Evolutionary conservation across 2,329 filamentous ascomycete species (phyloP).

Genomic region (Nothopassalora personata): DNA sequence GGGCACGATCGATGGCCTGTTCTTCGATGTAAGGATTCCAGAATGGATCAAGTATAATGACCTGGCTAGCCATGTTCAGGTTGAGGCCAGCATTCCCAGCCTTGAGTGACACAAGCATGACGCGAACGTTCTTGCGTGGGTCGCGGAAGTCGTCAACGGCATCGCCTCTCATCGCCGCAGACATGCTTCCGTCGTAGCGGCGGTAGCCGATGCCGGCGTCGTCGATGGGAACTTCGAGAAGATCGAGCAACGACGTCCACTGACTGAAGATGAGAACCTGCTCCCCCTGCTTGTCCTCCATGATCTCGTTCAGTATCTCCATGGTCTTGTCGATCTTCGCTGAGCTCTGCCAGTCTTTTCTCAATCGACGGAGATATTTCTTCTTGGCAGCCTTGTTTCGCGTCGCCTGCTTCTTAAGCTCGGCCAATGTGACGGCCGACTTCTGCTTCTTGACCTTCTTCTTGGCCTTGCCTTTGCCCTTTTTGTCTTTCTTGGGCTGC

Average conservation of each 20-base stretch:
- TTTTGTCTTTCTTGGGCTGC: conserved; percentile 3
- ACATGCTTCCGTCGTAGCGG: conserved; percentile 76
- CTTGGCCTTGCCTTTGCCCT: conserved; percentile 34
- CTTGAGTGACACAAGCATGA: conserved; percentile 74
- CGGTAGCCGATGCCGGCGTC: conserved; percentile 54
- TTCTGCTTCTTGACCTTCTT: conserved; percentile 32
- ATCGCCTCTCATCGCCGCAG: conserved; percentile 57
- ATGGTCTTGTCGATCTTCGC: conserved; percentile 68
- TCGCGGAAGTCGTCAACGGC: conserved; percentile 65
- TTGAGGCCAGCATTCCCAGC: conserved; percentile 84
- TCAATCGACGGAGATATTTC: conserved; percentile 64
- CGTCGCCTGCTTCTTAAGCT: conserved; percentile 62
- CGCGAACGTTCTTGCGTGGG: conserved; percentile 49
- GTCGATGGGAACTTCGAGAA: conserved; percentile 66
- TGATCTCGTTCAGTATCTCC: conserved; percentile 55
- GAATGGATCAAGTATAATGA: conserved; percentile 88
- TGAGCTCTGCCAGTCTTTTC: conserved; percentile 65
- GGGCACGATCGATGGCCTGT: conserved; percentile 83
- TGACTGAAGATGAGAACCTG: conserved; percentile 81
- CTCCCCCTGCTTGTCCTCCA: conserved; percentile 49
- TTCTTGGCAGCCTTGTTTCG: conserved; percentile 61
- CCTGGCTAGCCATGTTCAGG: conserved; percentile 72
- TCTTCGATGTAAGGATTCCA: conserved; percentile 94
- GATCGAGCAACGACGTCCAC: conserved; percentile 72
- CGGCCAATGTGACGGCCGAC: conserved; percentile 49